Evolutionary conservation across 1,284 basidiomycete genomes (phyloP), one percentile per base, ranked within the genome.

Genomic region (Earliella scabrosa): DNA sequence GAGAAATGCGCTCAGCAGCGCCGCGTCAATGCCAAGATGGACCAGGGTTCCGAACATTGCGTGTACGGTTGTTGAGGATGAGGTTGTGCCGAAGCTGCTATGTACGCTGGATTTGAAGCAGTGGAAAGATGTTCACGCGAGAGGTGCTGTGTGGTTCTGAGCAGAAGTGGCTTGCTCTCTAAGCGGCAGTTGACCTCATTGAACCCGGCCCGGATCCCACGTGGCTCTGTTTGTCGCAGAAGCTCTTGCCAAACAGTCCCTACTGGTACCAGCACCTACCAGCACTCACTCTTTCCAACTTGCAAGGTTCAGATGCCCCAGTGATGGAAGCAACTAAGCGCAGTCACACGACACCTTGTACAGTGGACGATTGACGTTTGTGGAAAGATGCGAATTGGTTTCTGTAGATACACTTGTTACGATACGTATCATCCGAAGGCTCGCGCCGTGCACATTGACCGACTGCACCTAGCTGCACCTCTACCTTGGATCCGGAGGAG

Each of bases 1-100:
- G 1, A 94, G 81, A 61, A 92, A 84, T 24, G 89, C 88, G 56
- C 84, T 87, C 60, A 94, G 76, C 63, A 94, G 78, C 45, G 92
- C 70, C 6, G 90, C 90, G 66, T 94, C 92, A 65, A 94, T 71
- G 56, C 86, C 85, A 57, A 90, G 74, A 67, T 88, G 92, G n/a
- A 88, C 79, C 72, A 86, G 72, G 63, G 73, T 73, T 35, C 86
- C 84, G 35, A 88, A 75, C 86, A 88, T 88, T 20, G 36, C n/a
- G 34, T 27, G 6, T 7, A 11, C 11, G 20, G 36, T 6, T 8
- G 7, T 38, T 8, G 7, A 20, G 6, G n/a, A 16, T 8, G 16
- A 38, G 40, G 13, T 13, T 4, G 27, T 4, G 27, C 20, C 24
- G 27, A 10, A 13, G 26, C 31, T 18, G 43, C 18, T 45, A 31